phyloP scores from a whole-genome alignment of 225 moss, liverwort and hornwort genomes.

The Antitrichia curtipendula region DNA sequence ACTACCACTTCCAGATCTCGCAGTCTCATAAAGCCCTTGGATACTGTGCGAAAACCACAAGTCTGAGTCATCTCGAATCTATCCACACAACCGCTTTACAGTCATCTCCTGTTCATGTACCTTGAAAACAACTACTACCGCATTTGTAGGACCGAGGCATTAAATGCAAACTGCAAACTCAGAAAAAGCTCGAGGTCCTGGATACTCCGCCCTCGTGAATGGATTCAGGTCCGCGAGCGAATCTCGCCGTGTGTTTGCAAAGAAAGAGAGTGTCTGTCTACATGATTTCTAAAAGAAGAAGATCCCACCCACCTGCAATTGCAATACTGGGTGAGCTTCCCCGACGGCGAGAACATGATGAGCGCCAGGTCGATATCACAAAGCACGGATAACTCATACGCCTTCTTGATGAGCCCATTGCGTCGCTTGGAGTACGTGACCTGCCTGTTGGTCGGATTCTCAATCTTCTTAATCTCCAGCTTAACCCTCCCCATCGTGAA shows the following conservation, averaged over 20 bases:
- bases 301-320: slow-evolving; percentile 31
- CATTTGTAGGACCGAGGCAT: background rate
- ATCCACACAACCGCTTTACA: background rate
- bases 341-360: slow-evolving; percentile 57
- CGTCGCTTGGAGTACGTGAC: slow-evolving; percentile 53
- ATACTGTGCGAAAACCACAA: too few relatives aligned
- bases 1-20: background rate
- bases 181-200: background rate
- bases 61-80: background rate
- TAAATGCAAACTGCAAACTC: background rate
- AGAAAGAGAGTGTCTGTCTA: background rate
- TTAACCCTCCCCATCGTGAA: slow-evolving; percentile 42
- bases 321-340: slow-evolving; percentile 45
- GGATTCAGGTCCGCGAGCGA: background rate
- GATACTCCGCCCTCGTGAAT: background rate
- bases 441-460: slow-evolving; percentile 51
- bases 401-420: slow-evolving; percentile 56
- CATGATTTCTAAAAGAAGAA: background rate
- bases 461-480: slow-evolving; percentile 58
- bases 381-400: slow-evolving; percentile 50
- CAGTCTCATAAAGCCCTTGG: background rate
- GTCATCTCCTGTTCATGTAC: background rate
- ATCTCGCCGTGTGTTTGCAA: background rate
- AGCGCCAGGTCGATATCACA: slow-evolving; percentile 52
- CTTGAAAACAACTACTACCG: background rate